A percentile compares a stretch with the other conserved stretches of the same genome.
phyloP scores from a whole-genome alignment of 768 basidiomycete genomes.

The Thelephora aurantiotincta region DNA sequence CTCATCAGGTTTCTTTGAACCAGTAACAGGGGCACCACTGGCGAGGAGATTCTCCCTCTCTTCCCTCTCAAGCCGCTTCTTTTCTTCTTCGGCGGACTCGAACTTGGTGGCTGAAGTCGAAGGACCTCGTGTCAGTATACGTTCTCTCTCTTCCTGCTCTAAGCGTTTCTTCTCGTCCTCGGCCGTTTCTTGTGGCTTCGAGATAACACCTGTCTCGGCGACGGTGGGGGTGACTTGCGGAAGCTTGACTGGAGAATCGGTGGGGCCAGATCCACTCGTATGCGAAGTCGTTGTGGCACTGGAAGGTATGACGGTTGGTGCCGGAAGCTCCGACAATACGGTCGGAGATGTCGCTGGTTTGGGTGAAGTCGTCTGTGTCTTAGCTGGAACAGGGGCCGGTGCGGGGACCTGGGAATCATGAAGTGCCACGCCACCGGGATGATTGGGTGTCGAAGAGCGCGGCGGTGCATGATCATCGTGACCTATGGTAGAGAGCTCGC shows the following conservation, averaged over 20 bases:
- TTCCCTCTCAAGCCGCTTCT: slow-evolving; percentile 40
- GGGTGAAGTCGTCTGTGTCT: slow-evolving; percentile 1
- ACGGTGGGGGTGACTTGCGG: slow-evolving; percentile 42
- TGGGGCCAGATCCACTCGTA: slow-evolving; percentile 19
- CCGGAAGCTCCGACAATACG: slow-evolving; percentile 9
- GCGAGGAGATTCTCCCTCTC: slow-evolving; percentile 34
- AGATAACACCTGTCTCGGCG: slow-evolving; percentile 53
- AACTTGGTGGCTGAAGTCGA: slow-evolving; percentile 12
- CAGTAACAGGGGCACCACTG: slow-evolving; percentile 10
- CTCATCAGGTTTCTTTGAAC: slow-evolving; percentile 15
- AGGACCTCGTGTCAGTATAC: slow-evolving; percentile 16
- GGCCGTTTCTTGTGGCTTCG: slow-evolving; percentile 27
- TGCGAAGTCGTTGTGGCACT: slow-evolving; percentile 10
- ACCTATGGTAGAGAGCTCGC: slow-evolving; percentile 47
- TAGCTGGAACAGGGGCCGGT: slow-evolving; percentile 5
- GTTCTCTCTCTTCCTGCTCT: slow-evolving; percentile 32
- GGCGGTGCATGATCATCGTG: slow-evolving; percentile 17
- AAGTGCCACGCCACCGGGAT: slow-evolving; percentile 5
- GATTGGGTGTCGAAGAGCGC: slow-evolving; percentile 27
- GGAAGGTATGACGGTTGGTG: slow-evolving; percentile 8
- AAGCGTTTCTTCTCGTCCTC: slow-evolving; percentile 53
- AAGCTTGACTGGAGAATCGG: slow-evolving; percentile 14
- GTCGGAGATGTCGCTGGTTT: slow-evolving; percentile 1
- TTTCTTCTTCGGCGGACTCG: slow-evolving; percentile 53
- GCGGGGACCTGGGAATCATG: slow-evolving; percentile 7